Conservation (phyloP, 352 stramenopile species). For the Phytophthora pluvialis region DNA sequence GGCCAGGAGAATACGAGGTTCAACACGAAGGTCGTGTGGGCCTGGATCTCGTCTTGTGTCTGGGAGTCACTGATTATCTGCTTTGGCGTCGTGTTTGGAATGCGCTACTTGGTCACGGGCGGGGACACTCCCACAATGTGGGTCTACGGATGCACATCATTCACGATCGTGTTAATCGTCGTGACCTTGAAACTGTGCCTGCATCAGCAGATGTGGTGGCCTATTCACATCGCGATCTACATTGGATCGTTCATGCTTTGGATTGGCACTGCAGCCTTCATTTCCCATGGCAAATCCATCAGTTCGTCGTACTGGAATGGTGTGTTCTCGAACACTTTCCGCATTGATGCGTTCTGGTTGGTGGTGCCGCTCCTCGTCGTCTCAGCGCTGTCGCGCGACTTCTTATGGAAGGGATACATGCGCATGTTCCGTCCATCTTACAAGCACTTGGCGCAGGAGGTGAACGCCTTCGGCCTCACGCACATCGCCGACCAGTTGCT, state of each 20-base stretch:
- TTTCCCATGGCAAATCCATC: slow-evolving; percentile 73
- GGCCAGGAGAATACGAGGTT: slow-evolving; percentile 86
- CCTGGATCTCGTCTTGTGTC: slow-evolving; percentile 81
- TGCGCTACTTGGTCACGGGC: slow-evolving; percentile 76
- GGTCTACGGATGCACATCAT: slow-evolving; percentile 94
- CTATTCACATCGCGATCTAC: slow-evolving; percentile 76
- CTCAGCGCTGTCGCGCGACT: slow-evolving; percentile 73
- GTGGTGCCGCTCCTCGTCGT: slow-evolving; percentile 77
- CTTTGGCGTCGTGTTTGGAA: slow-evolving; percentile 84
- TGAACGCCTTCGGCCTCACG: slow-evolving; percentile 67
- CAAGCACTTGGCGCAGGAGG: slow-evolving; percentile 88
- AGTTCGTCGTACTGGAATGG: slow-evolving; percentile 87
- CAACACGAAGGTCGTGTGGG: slow-evolving; percentile 86
- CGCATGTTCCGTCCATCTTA: slow-evolving; percentile 85
- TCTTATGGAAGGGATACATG: slow-evolving; percentile 85
- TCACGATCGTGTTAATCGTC: slow-evolving; percentile 95
- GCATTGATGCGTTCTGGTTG: slow-evolving; percentile 76
- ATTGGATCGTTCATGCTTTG: slow-evolving; percentile 70
- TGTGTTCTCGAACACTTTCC: slow-evolving; percentile 78
- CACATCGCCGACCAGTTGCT: slow-evolving; percentile 75
- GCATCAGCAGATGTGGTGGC: slow-evolving; percentile 88
- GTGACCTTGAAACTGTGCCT: slow-evolving; percentile 95
- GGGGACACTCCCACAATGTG: slow-evolving; percentile 93
- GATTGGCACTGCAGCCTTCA: slow-evolving; percentile 75
- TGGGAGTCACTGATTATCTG: slow-evolving; percentile 89